A percentile compares a stretch with the other conserved stretches of the same genome.
Evolutionary conservation across 768 basidiomycete genomes (phyloP).

Genomic region (Podaxis sp.): DNA sequence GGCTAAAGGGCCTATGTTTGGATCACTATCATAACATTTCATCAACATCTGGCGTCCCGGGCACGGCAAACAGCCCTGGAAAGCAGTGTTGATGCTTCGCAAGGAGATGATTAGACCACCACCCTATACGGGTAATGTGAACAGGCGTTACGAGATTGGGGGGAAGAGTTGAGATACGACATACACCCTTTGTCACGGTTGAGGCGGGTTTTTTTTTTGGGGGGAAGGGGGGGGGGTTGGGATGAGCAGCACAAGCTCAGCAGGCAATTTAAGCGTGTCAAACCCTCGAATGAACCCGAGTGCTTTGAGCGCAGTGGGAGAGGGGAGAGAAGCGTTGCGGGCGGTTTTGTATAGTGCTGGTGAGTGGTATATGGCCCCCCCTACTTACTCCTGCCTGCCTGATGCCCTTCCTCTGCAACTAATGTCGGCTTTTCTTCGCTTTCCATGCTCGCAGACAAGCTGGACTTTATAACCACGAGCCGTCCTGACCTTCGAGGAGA

Average conservation of each 20-base stretch:
- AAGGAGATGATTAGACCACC: constrained; percentile 65
- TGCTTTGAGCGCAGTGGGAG: constrained; percentile 50
- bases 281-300: constrained; percentile 19
- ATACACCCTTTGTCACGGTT: constrained; percentile 57
- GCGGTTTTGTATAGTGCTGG: constrained; percentile 91
- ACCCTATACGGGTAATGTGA: constrained; percentile 48
- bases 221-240: constrained; percentile 36
- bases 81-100: constrained; percentile 61
- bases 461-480: constrained; percentile 56
- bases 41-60: constrained; percentile 52
- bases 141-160: constrained; percentile 56
- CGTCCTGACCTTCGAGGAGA: constrained; percentile 67
- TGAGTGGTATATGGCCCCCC: constrained; percentile 42
- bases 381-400: constrained; percentile 1
- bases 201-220: constrained; percentile 60
- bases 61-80: constrained; percentile 65
- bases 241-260: constrained; percentile 42
- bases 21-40: constrained; percentile 61
- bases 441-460: constrained; percentile 74
- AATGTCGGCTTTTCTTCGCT: constrained; percentile 12
- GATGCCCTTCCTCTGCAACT: background rate
- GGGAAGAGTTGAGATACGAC: constrained; percentile 67
- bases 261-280: constrained; percentile 31
- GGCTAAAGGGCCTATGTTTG: constrained; percentile 45
- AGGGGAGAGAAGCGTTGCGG: constrained; percentile 77